Percentiles rank a stretch among this genome's conserved stretches.
These are phyloP conservation scores for Canariomyces notabilis DNA, from an alignment of 2,329 filamentous ascomycete genomes.

Conservation along the genomic window DNA sequence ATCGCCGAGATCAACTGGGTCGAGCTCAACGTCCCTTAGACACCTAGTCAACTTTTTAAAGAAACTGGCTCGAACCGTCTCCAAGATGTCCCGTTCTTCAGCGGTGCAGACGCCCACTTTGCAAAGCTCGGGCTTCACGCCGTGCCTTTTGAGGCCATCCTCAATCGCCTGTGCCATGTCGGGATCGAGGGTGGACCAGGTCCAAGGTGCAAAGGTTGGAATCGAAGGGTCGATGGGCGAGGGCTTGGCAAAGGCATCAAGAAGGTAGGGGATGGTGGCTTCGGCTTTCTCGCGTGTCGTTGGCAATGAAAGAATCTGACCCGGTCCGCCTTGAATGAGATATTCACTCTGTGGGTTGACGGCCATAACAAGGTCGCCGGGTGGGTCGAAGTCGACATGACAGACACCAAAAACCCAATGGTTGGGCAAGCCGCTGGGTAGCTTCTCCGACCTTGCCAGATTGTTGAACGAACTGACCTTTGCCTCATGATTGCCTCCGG, in stretches of 20 bases:
- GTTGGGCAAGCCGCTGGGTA: constrained; percentile 6
- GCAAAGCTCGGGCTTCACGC: constrained; percentile 13
- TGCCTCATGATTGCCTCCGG: too few relatives aligned
- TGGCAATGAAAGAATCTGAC: constrained; percentile 5
- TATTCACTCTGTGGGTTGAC: background rate
- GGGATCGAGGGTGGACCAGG: constrained; percentile 14
- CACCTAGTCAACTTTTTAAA: background rate
- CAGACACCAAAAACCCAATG: constrained; percentile 15
- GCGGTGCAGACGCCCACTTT: constrained; percentile 12
- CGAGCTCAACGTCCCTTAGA: background rate
- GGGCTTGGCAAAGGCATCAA: constrained; percentile 5
- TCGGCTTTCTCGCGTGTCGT: constrained; percentile 8
- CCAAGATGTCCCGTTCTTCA: constrained; percentile 5
- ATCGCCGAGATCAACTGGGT: constrained; percentile 1
- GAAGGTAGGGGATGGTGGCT: constrained; percentile 5
- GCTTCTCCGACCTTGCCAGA: constrained; percentile 5
- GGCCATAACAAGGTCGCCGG: constrained; percentile 6
- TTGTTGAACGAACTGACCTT: constrained; percentile 11
- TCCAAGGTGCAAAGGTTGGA: constrained; percentile 8
- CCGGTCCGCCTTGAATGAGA: background rate
- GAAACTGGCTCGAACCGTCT: constrained; percentile 1
- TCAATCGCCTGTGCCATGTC: constrained; percentile 6
- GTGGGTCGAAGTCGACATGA: constrained; percentile 9
- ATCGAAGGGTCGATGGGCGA: too few relatives aligned
- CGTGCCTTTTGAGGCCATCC: constrained; percentile 7